Evolutionary conservation across 768 basidiomycete genomes (phyloP).

Genomic region (Tulasnella sp.): DNA sequence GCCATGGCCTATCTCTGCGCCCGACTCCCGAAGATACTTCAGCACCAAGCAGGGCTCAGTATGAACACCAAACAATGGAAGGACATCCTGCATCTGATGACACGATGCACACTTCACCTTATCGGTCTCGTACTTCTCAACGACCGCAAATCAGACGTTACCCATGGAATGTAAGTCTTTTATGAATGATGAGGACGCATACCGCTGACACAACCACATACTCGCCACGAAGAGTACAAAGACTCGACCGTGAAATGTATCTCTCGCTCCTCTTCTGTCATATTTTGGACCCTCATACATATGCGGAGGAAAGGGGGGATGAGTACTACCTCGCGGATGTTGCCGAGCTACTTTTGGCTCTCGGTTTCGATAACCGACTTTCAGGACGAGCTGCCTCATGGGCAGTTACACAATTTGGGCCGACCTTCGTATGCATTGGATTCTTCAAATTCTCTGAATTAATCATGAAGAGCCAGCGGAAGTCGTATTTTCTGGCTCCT

Average conservation of each 20-base stretch:
- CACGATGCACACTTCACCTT: not conserved
- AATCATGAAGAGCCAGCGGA: not conserved
- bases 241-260: not conserved
- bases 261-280: not conserved
- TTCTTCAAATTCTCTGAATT: not conserved
- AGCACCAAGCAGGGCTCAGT: not conserved
- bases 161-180: not conserved
- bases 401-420: not conserved
- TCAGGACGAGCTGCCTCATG: not conserved
- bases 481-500: not conserved
- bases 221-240: not conserved
- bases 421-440: not conserved
- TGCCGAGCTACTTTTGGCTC: not conserved
- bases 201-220: not conserved
- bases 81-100: not conserved
- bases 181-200: not conserved
- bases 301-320: not conserved
- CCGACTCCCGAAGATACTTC: not conserved
- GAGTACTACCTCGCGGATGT: not conserved
- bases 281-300: not conserved
- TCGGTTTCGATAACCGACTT: not conserved
- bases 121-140: not conserved
- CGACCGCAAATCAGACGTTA: not conserved
- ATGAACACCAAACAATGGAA: not conserved
- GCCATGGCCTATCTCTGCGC: not conserved